Base-by-base conservation (phyloP, 371 early-diverging fungal genomes). In the Smittium mucronatum region DNA sequence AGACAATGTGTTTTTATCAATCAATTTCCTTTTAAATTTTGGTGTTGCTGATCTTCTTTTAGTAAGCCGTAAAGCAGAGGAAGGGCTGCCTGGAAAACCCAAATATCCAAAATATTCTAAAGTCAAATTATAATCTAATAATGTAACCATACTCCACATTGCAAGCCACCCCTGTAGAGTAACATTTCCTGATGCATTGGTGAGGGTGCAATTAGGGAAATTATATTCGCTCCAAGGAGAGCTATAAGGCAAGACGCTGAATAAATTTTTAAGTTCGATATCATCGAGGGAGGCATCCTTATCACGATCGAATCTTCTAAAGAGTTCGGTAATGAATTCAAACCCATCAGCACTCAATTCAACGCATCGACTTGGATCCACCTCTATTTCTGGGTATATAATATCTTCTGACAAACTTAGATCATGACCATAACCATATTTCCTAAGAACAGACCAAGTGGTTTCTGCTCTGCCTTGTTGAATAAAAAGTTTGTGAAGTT, bases 81-180 rank as follows among this genome's bases (percentile, higher is more conserved):
- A 85, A 17, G 85, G 86, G 68, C 92, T 90, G 26, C 90, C 91
- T 47, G 89, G 86, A 78, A 83, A 97, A 2, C 98, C 98, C 57
- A 98, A 89, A 77, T 95, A 96, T 1, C 95, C 95, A 70, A 98
- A 81, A 72, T 96, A 95, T 33, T 89, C 86, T 60, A 98, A 77
- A 0, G 96, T 95, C 5, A 88, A 86, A 58, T 84, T 86, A 79
- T 91, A 84, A 74, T 95, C 93, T 70, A 94, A 81, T 69, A 95
- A 81, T 16, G 98, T 97, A 0, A 93, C 92, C 95, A 96, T 93
- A 74, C 94, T 93, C 98, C 98, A 97, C 75, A 94, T 94, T 29
- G 95, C 97, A 58, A 97, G 78, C 83, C 94, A 97, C 26, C 97
- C 95, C 77, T 95, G 96, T 57, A 96, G 79, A 2, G 97, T 94